Base-by-base conservation (phyloP, 1,284 basidiomycete genomes). In the Peniophora sp. region DNA sequence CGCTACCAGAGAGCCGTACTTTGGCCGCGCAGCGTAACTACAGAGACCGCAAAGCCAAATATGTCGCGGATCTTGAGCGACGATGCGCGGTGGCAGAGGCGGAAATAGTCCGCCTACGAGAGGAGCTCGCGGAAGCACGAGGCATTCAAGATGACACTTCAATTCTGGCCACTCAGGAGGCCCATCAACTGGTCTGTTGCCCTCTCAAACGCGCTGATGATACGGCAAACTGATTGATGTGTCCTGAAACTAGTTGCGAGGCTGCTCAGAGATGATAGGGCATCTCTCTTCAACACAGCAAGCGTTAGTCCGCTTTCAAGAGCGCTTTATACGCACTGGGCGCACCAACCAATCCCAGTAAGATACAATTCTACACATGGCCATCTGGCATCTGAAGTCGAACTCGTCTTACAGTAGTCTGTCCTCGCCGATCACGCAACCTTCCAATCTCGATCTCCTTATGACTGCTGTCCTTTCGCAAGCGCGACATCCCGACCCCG, bases 11-110 rank as follows among this genome's bases (percentile, higher is more conserved):
- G 48, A 67, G 67, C 22, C 63, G 68, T 47, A 58, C 68, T 18
- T 61, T 70, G 47, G 69, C 79, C 49, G 74, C 80, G 55, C 81
- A 84, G 60, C 72, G 81, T 10, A 79, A 81, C 61, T 84, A 83
- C 60, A 75, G 81, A 39, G 81, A 80, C 11, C 71, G 81, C 47
- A 78, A 78, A 59, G 75, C 79, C 5, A 71, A 72, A 50, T 78
- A 82, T 63, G 59, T 83, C 47, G 62, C 73, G 3, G 76, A 78
- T 43, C 70, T 83, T 42, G 80, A 84, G 59, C 69, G 74, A 15
- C 71, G 78, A 37, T 75, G 73, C 61, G 68, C 66, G 24, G 68
- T 62, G 27, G 70, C 72, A 15, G 81, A 83, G 58, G 73, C 72
- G 24, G 81, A 83, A 62, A 82, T 81, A 57, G 62, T 52, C 8